phyloP scores from a whole-genome alignment of 805 yeast species.

The Vanderwaltozyma yarrowii region DNA sequence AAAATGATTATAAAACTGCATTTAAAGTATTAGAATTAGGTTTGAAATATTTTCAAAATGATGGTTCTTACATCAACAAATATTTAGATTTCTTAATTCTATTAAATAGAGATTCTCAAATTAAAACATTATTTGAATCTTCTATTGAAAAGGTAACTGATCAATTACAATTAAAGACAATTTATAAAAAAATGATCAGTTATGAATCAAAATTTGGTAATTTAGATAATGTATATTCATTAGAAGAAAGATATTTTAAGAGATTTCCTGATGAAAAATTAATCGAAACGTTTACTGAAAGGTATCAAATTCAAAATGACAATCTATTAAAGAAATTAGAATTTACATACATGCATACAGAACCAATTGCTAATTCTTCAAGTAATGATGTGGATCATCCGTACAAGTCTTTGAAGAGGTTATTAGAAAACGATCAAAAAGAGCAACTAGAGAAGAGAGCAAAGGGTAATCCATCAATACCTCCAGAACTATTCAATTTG shows the following conservation, averaged over 20 bases:
- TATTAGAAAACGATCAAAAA: not conserved
- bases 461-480: conserved; percentile 10
- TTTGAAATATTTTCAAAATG: conserved; percentile 41
- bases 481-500: conserved; percentile 20
- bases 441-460: conserved; percentile 6
- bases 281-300: conserved; percentile 29
- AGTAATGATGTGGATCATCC: not conserved
- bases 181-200: conserved; percentile 50
- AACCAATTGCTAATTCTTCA: not conserved
- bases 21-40: conserved; percentile 72
- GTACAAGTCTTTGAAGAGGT: conserved; percentile 1
- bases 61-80: conserved; percentile 52
- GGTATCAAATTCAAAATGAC: conserved; percentile 28
- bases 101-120: conserved; percentile 59
- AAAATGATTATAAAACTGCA: conserved; percentile 60
- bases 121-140: conserved; percentile 74
- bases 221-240: conserved; percentile 49
- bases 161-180: conserved; percentile 31
- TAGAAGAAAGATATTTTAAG: conserved; percentile 57
- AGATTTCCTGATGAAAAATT: conserved; percentile 50
- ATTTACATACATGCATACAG: conserved; percentile 27
- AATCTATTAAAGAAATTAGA: conserved; percentile 26
- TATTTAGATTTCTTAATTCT: conserved; percentile 66
- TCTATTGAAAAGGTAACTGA: conserved; percentile 42
- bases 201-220: conserved; percentile 68